Percentiles rank a stretch among this genome's conserved stretches.
Evolutionary conservation across 2,329 filamentous ascomycete species (phyloP).

Genomic region (Sporothrix inflata): DNA sequence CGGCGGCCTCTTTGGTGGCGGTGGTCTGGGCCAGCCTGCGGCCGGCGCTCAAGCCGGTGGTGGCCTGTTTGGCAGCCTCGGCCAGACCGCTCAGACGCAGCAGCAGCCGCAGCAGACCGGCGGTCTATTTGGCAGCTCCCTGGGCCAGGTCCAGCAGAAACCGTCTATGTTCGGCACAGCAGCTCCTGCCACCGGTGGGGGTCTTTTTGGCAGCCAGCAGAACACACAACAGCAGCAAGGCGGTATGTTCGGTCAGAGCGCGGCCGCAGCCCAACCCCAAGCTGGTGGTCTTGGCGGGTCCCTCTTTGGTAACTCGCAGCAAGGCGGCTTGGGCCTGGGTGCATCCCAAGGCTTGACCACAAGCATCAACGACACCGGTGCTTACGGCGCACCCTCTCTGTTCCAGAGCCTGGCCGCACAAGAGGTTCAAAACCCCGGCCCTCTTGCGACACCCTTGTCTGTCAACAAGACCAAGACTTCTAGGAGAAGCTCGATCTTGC

Average conservation of each 20-base stretch:
- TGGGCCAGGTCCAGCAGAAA: constrained; percentile 58
- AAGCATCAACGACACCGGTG: constrained; percentile 80
- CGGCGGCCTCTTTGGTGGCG: constrained; percentile 45
- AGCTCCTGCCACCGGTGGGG: constrained; percentile 48
- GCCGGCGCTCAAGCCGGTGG: constrained; percentile 42
- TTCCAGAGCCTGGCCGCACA: constrained; percentile 72
- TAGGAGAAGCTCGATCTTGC: constrained; percentile 77
- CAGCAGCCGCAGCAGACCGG: constrained; percentile 43
- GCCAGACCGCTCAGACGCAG: constrained; percentile 40
- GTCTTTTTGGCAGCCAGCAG: constrained; percentile 59
- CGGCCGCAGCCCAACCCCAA: constrained; percentile 55
- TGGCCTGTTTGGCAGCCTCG: constrained; percentile 54
- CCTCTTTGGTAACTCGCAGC: constrained; percentile 60
- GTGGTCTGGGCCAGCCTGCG: constrained; percentile 42
- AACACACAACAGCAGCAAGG: constrained; percentile 44
- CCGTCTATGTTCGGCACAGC: constrained; percentile 58
- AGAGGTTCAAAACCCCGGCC: constrained; percentile 74
- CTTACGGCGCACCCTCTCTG: constrained; percentile 85
- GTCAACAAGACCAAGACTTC: constrained; percentile 69
- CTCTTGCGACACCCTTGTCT: constrained; percentile 85
- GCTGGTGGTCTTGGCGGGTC: constrained; percentile 54
- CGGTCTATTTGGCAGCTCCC: constrained; percentile 50
- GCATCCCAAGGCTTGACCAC: constrained; percentile 72
- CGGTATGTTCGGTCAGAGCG: constrained; percentile 51
- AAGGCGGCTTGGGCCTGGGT: constrained; percentile 44